Percentiles rank a stretch among this genome's conserved stretches.
Evolutionary conservation across 768 basidiomycete species (phyloP).

Genomic region (Tephrocybe sp.): DNA sequence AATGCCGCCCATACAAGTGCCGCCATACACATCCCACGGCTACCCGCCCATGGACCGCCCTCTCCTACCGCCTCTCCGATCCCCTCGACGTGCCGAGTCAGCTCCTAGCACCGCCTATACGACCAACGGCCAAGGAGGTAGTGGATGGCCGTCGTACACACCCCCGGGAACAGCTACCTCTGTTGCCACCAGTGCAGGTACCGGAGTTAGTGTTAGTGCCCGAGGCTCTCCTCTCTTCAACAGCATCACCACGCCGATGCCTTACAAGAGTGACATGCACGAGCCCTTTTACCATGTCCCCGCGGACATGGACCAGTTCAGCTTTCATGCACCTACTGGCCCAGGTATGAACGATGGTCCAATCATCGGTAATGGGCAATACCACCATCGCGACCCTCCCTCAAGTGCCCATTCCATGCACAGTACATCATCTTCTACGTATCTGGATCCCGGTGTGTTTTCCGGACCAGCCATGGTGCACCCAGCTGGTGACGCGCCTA

Average conservation of each 20-base stretch:
- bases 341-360: slow-evolving; percentile 27
- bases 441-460: slow-evolving; percentile 22
- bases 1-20: slow-evolving; percentile 14
- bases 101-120: slow-evolving; percentile 50
- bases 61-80: slow-evolving; percentile 43
- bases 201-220: slow-evolving; percentile 38
- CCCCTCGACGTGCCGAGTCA: slow-evolving; percentile 44
- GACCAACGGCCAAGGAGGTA: slow-evolving; percentile 45
- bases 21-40: slow-evolving; percentile 20
- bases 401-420: slow-evolving; percentile 23
- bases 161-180: slow-evolving; percentile 59
- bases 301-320: slow-evolving; percentile 51
- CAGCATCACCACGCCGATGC: slow-evolving; percentile 26
- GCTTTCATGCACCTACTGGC: slow-evolving; percentile 38
- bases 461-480: slow-evolving; percentile 29
- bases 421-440: slow-evolving; percentile 16
- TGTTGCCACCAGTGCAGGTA: slow-evolving; percentile 42
- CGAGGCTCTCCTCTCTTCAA: slow-evolving; percentile 43
- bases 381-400: slow-evolving; percentile 28
- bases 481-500: slow-evolving; percentile 33
- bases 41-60: slow-evolving; percentile 34
- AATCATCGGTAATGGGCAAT: slow-evolving; percentile 26
- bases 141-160: slow-evolving; percentile 60
- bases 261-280: slow-evolving; percentile 35
- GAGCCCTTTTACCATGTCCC: slow-evolving; percentile 39